Conservation (phyloP, 1,284 basidiomycete genomes). For the Apiotrichum akiyoshidainum region DNA sequence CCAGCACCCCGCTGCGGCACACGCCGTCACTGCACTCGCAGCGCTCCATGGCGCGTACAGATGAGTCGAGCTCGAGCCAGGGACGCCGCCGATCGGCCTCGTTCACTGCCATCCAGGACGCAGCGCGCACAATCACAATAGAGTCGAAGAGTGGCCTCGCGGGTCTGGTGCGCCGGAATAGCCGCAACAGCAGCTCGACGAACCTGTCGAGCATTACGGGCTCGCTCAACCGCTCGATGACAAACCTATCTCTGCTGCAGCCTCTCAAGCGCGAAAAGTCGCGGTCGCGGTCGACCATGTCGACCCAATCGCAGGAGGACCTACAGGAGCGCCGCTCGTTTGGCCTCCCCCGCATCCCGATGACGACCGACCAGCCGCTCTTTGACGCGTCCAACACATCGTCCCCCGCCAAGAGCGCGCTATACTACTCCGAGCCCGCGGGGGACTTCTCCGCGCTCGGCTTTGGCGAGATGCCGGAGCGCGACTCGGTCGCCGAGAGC, state of each 20-base stretch:
- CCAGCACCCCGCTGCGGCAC: constrained; percentile 6
- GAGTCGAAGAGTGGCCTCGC: not conserved
- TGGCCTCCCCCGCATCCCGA: constrained; percentile 38
- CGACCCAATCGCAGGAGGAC: not conserved
- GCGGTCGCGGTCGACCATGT: constrained; percentile 3
- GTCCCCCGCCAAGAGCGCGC: not conserved
- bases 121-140: not conserved
- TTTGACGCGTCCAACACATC: not conserved
- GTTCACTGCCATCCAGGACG: constrained; percentile 7
- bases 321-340: constrained; percentile 29
- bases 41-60: constrained; percentile 4
- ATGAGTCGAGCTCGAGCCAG: constrained; percentile 1
- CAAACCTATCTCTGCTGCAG: not conserved
- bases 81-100: constrained; percentile 10
- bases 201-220: not conserved
- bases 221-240: constrained; percentile 1
- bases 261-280: not conserved
- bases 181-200: constrained; percentile 1
- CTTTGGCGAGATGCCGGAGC: constrained; percentile 1
- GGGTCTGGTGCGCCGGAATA: constrained; percentile 5
- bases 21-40: constrained; percentile 5
- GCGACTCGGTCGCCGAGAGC: constrained; percentile 29
- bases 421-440: constrained; percentile 5
- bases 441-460: constrained; percentile 4
- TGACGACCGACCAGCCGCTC: constrained; percentile 15